Conservation (phyloP, 2,329 filamentous ascomycete species). For the Fusarium circinatum region DNA sequence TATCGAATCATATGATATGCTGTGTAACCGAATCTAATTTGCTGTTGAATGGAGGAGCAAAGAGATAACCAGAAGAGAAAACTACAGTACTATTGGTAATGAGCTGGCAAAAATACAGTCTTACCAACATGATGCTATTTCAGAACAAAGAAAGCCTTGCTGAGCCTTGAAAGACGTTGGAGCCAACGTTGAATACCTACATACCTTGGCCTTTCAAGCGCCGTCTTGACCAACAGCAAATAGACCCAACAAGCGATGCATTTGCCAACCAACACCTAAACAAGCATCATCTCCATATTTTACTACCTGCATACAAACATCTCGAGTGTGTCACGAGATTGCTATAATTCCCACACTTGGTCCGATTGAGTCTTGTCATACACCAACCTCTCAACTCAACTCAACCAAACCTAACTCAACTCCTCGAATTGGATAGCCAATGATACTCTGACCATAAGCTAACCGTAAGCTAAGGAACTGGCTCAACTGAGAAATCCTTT, state of each 20-base stretch:
- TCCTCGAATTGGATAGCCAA: constrained; percentile 5
- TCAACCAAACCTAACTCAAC: background rate
- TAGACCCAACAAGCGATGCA: constrained; percentile 4
- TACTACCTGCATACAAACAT: background rate
- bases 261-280: background rate
- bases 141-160: constrained; percentile 8
- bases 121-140: background rate
- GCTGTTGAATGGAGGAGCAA: background rate
- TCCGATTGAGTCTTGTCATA: background rate
- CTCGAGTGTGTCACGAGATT: background rate
- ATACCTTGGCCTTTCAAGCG: background rate
- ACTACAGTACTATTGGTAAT: background rate
- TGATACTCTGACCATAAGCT: constrained; percentile 8
- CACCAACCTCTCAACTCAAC: constrained; percentile 2
- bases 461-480: constrained; percentile 6
- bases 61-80: background rate
- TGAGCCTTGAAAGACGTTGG: background rate
- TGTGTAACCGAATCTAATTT: background rate
- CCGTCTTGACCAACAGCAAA: constrained; percentile 5
- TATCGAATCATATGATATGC: background rate
- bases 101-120: background rate
- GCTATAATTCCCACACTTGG: background rate
- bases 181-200: background rate
- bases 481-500: background rate
- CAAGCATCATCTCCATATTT: background rate